Percentiles rank a stretch among this genome's conserved stretches.
Evolutionary conservation across 2,329 filamentous ascomycete species (phyloP).

Genomic region (Botrytis porri): DNA sequence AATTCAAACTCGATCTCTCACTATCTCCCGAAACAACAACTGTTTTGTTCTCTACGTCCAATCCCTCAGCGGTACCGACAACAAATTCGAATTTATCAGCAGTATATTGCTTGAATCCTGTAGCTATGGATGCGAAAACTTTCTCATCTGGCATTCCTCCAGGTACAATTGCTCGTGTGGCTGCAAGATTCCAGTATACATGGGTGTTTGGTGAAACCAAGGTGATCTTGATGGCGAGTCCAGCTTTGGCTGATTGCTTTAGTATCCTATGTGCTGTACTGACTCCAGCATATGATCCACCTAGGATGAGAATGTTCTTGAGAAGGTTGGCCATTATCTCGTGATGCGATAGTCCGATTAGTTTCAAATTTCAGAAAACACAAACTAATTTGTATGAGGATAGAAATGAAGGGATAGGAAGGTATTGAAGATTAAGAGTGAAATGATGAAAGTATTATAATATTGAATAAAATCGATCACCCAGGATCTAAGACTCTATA

Average conservation of each 20-base stretch:
- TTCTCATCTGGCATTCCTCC: conserved; percentile 44
- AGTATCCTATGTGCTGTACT: conserved; percentile 37
- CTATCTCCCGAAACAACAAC: conserved; percentile 42
- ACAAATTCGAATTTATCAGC: conserved; percentile 51
- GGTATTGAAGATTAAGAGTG: not conserved
- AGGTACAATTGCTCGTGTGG: conserved; percentile 45
- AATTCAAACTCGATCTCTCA: conserved; percentile 40
- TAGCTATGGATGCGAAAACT: conserved; percentile 41
- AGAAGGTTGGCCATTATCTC: not conserved
- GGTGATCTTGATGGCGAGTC: conserved; percentile 47
- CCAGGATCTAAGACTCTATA: not conserved
- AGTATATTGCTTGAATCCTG: conserved; percentile 49
- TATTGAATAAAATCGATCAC: not conserved
- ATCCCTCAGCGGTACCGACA: conserved; percentile 45
- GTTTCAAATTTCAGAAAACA: not conserved
- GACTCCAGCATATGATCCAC: conserved; percentile 36
- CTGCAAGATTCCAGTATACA: conserved; percentile 50
- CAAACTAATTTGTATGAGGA: not conserved
- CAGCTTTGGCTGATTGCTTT: conserved; percentile 29
- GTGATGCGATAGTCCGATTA: not conserved
- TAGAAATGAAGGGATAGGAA: not conserved
- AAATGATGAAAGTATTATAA: not conserved
- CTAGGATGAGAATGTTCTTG: conserved; percentile 36
- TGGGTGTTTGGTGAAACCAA: conserved; percentile 51
- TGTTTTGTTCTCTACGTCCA: conserved; percentile 44